phyloP scores from a whole-genome alignment of 768 basidiomycete species.

The Pleurotus eryngii region DNA sequence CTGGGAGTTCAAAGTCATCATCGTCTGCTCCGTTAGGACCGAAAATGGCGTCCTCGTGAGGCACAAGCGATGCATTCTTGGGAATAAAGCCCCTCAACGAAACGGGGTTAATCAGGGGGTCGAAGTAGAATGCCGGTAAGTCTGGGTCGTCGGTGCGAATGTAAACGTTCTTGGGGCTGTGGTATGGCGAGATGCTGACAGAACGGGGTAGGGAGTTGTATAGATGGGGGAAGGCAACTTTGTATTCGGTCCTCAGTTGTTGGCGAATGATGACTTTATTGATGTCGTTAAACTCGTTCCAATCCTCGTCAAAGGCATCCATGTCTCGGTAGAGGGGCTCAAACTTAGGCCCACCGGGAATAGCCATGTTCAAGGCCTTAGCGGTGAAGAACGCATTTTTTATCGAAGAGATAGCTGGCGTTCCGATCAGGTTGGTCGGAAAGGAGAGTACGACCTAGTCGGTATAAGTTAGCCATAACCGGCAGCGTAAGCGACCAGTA shows the following conservation, averaged over 20 bases:
- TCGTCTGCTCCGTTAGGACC: constrained; percentile 84
- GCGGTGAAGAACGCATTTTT: constrained; percentile 96
- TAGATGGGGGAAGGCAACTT: constrained; percentile 97
- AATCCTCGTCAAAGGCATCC: constrained; percentile 97
- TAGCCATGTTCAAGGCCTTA: constrained; percentile 95
- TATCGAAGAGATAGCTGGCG: constrained; percentile 92
- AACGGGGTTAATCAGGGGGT: constrained; percentile 97
- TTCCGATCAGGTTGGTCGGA: constrained; percentile 93
- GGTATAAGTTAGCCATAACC: constrained; percentile 94
- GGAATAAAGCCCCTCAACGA: constrained; percentile 83
- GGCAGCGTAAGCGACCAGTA: constrained; percentile 93
- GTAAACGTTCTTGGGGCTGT: constrained; percentile 95
- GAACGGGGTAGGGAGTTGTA: constrained; percentile 98
- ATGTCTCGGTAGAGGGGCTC: constrained; percentile 97
- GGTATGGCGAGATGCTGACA: constrained; percentile 89
- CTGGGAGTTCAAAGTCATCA: constrained; percentile 85
- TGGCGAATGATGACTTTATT: constrained; percentile 99
- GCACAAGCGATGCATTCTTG: constrained; percentile 77
- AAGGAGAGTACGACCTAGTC: constrained; percentile 89
- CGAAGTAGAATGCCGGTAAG: constrained; percentile 98
- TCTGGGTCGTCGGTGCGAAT: constrained; percentile 99
- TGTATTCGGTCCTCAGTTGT: constrained; percentile 98
- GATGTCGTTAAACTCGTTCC: constrained; percentile 99
- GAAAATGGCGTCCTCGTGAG: constrained; percentile 92
- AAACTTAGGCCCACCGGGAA: constrained; percentile 97